These are phyloP conservation scores for Friedmanniomyces simplex DNA, from an alignment of 495 filamentous ascomycete genomes.

Conservation along the genomic window DNA sequence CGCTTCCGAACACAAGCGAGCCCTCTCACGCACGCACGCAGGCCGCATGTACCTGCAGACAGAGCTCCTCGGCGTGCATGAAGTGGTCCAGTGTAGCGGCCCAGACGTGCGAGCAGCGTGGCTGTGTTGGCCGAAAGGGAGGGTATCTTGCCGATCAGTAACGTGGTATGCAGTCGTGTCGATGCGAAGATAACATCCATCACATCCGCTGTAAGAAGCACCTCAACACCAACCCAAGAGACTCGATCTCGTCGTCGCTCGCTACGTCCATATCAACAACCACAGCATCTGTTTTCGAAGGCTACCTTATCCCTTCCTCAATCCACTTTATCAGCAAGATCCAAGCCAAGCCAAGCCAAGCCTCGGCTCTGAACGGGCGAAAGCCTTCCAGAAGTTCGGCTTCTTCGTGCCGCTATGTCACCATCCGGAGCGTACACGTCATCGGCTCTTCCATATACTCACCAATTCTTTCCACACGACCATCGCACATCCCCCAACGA, in stretches of 20 bases:
- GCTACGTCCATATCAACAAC: too few relatives aligned
- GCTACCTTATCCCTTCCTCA: too few relatives aligned
- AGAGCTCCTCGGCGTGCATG: background rate
- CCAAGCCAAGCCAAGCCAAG: too few relatives aligned
- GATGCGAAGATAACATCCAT: too few relatives aligned
- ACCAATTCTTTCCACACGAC: background rate
- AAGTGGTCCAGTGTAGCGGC: background rate
- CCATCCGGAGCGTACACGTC: background rate
- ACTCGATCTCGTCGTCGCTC: too few relatives aligned
- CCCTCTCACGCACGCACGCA: background rate
- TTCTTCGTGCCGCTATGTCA: background rate
- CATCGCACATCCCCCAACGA: background rate
- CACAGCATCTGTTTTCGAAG: too few relatives aligned
- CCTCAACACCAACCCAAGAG: too few relatives aligned
- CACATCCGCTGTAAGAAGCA: too few relatives aligned
- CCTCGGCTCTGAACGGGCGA: too few relatives aligned
- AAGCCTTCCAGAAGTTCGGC: too few relatives aligned
- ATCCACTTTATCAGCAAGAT: too few relatives aligned
- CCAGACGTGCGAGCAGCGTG: background rate
- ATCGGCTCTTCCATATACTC: background rate
- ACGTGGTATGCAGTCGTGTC: too few relatives aligned
- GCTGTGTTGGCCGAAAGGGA: background rate
- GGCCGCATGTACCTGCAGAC: conserved; percentile 1
- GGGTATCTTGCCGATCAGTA: background rate
- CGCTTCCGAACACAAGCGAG: background rate